Conservation (phyloP, 441 rosid species). For the Jatropha podagrica region DNA sequence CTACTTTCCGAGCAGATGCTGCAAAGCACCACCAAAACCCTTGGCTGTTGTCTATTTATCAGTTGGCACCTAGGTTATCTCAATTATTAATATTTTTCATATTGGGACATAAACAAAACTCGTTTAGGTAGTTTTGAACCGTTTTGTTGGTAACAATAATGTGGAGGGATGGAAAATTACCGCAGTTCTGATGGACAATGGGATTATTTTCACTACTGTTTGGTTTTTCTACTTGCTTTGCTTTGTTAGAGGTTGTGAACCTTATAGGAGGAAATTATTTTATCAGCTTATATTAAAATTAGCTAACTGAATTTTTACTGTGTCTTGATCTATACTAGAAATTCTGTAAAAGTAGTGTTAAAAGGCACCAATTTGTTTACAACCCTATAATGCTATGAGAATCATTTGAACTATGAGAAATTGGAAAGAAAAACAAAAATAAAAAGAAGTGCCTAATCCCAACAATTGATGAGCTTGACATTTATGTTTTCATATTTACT, state of each 20-base stretch:
- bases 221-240: neutral
- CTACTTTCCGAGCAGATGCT: no score
- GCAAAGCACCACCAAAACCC: no score
- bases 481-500: slow-evolving; percentile 1
- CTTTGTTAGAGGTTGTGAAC: neutral
- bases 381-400: neutral
- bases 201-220: neutral
- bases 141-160: neutral
- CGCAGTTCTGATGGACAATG: neutral
- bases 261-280: neutral
- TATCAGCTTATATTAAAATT: neutral
- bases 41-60: no score
- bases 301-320: no score
- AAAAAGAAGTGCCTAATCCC: neutral
- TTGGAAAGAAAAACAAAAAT: no score
- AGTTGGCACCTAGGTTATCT: no score
- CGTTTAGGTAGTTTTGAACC: no score
- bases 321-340: neutral
- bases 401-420: neutral
- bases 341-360: neutral
- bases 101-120: no score
- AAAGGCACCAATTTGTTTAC: neutral
- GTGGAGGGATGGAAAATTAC: neutral
- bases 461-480: neutral
- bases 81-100: no score